These are phyloP conservation scores for Nakazawaea siamensis DNA, from an alignment of 805 yeast species.

Conservation along the genomic window DNA sequence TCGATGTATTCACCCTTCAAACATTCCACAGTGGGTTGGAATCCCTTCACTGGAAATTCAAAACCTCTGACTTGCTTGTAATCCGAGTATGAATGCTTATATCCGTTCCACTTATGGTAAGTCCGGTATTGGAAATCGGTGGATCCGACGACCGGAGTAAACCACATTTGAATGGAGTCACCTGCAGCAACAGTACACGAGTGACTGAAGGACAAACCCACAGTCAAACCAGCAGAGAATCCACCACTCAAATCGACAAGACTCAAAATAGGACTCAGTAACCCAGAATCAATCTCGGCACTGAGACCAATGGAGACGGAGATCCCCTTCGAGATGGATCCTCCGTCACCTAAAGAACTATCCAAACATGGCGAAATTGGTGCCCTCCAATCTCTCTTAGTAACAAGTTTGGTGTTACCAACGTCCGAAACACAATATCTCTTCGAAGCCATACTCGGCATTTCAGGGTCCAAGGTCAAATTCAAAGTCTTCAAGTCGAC, in stretches of 20 bases:
- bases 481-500: not conserved
- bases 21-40: slow-evolving; percentile 10
- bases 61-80: slow-evolving; percentile 1
- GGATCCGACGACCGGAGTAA: slow-evolving; percentile 8
- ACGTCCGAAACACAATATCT: slow-evolving; percentile 8
- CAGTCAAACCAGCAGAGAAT: not conserved
- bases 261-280: not conserved
- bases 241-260: not conserved
- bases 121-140: slow-evolving; percentile 6
- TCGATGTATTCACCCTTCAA: slow-evolving; percentile 1
- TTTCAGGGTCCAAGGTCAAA: not conserved
- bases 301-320: slow-evolving; percentile 4
- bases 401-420: not conserved
- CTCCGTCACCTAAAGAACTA: slow-evolving; percentile 8
- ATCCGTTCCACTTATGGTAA: slow-evolving; percentile 1
- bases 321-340: slow-evolving; percentile 5
- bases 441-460: slow-evolving; percentile 2
- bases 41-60: slow-evolving; percentile 6
- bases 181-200: slow-evolving; percentile 9
- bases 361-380: slow-evolving; percentile 9
- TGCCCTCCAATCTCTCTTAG: not conserved
- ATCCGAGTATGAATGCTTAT: slow-evolving; percentile 1
- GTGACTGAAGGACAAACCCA: slow-evolving; percentile 6
- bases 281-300: not conserved
- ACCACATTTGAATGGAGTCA: slow-evolving; percentile 9